Evolutionary conservation across 345 rosid genomes (phyloP).

Genomic region (Melaleuca quinquenervia): DNA sequence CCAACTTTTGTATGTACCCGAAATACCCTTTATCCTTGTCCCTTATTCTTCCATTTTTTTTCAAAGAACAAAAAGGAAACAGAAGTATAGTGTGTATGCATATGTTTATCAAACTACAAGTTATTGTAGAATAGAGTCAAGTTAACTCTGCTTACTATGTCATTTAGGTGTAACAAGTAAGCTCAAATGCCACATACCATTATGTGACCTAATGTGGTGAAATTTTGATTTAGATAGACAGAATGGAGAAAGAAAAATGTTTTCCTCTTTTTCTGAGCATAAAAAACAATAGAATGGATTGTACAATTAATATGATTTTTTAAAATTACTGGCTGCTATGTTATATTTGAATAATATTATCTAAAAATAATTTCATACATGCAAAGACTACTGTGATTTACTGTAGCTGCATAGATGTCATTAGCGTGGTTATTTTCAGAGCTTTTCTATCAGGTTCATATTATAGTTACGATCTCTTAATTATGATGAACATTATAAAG

Average conservation of each 20-base stretch:
- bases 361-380: too few relatives aligned
- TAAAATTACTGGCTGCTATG: too few relatives aligned
- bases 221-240: too few relatives aligned
- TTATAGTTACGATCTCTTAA: background rate
- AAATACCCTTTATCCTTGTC: background rate
- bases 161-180: too few relatives aligned
- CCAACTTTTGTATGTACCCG: background rate
- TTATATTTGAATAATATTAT: background rate
- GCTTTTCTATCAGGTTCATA: background rate
- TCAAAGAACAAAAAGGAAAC: background rate
- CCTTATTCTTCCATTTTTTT: background rate
- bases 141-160: too few relatives aligned
- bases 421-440: background rate
- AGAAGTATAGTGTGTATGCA: background rate
- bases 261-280: too few relatives aligned
- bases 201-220: too few relatives aligned
- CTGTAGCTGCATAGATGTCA: background rate
- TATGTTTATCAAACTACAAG: background rate
- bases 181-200: too few relatives aligned
- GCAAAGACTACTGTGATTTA: too few relatives aligned
- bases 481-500: background rate
- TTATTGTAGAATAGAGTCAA: background rate
- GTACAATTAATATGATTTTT: too few relatives aligned
- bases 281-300: too few relatives aligned
- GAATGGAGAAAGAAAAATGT: too few relatives aligned